phyloP scores from a whole-genome alignment of 2,329 filamentous ascomycete species.

The Phialophora chinensis region DNA sequence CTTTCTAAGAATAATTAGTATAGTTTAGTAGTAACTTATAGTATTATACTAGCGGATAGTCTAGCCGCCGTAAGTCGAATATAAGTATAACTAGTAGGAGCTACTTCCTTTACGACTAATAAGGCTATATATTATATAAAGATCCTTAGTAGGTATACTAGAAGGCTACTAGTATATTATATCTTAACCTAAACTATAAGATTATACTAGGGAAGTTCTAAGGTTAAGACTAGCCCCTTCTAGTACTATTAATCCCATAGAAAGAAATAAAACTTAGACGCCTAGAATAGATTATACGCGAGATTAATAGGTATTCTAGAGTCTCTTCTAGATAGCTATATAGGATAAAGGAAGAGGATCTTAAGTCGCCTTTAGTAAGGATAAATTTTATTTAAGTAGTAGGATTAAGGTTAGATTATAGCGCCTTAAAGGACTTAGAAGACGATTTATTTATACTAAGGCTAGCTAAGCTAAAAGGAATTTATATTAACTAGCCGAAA shows the following conservation, averaged over 20 bases:
- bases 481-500: not conserved
- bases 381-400: too few relatives aligned
- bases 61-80: too few relatives aligned
- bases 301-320: not conserved
- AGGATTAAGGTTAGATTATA: too few relatives aligned
- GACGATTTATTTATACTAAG: not conserved
- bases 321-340: not conserved
- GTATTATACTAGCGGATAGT: not conserved
- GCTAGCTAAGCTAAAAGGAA: not conserved
- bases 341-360: not conserved
- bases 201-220: slow-evolving; percentile 1
- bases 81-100: not conserved
- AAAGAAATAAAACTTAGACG: not conserved
- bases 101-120: not conserved
- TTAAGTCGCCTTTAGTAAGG: too few relatives aligned
- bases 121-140: not conserved
- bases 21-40: not conserved
- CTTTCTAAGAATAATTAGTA: too few relatives aligned
- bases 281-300: not conserved
- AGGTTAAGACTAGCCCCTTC: too few relatives aligned
- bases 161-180: not conserved
- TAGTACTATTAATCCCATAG: not conserved
- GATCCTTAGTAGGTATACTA: slow-evolving; percentile 9
- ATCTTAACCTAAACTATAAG: not conserved
- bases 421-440: not conserved